phyloP scores from a whole-genome alignment of 2,329 filamentous ascomycete genomes.

The Blastomyces emzantsi region DNA sequence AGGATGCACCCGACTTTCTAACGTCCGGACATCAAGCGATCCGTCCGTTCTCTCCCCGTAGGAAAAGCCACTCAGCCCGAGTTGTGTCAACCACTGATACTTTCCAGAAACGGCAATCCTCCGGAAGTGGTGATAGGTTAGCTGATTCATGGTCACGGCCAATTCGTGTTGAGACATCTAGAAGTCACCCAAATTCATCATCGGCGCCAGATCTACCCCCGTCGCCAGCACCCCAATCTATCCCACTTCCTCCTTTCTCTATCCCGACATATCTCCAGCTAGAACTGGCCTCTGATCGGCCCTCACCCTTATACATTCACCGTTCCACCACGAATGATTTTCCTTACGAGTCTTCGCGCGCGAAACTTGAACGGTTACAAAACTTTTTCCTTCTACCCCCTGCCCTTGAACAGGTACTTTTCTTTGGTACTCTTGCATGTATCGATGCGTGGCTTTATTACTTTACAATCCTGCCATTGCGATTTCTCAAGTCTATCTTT shows the following conservation, averaged over 20 bases:
- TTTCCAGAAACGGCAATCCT: slow-evolving; percentile 25
- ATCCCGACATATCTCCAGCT: slow-evolving; percentile 58
- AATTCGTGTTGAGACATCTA: slow-evolving; percentile 28
- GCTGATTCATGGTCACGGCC: slow-evolving; percentile 29
- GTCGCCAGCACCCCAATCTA: slow-evolving; percentile 43
- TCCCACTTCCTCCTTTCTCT: slow-evolving; percentile 54
- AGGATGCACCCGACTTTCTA: slow-evolving; percentile 20
- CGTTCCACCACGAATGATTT: slow-evolving; percentile 48
- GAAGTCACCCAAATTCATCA: slow-evolving; percentile 20
- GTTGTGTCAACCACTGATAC: slow-evolving; percentile 32
- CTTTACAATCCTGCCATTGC: slow-evolving; percentile 85
- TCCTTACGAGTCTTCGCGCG: slow-evolving; percentile 83
- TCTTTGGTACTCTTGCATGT: slow-evolving; percentile 84
- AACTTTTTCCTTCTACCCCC: slow-evolving; percentile 80
- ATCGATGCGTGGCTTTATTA: slow-evolving; percentile 95
- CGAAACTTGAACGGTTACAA: slow-evolving; percentile 83
- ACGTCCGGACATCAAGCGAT: slow-evolving; percentile 17
- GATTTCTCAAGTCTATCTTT: slow-evolving; percentile 71
- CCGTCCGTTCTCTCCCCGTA: slow-evolving; percentile 10
- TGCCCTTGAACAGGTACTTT: slow-evolving; percentile 72
- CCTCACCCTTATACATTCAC: slow-evolving; percentile 56
- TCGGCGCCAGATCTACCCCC: slow-evolving; percentile 25
- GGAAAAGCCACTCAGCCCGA: slow-evolving; percentile 20
- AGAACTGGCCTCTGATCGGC: slow-evolving; percentile 52
- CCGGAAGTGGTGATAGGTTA: slow-evolving; percentile 26